phyloP scores from a whole-genome alignment of 176 grass and related monocot species.

The Musa troglodytarum region DNA sequence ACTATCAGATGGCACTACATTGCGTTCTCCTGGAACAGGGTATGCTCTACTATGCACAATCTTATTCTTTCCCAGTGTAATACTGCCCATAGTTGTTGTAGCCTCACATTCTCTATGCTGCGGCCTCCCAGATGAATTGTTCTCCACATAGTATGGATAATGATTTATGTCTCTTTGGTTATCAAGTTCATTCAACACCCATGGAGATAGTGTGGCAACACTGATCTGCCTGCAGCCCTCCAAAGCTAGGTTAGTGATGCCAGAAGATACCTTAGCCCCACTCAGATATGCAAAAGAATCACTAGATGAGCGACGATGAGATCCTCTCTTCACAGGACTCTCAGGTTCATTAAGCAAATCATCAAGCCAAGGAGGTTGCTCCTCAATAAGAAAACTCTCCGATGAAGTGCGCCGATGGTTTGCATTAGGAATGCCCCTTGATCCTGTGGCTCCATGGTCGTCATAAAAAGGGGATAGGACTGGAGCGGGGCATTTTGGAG shows the following conservation, averaged over 20 bases:
- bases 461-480: constrained; percentile 24
- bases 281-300: constrained; percentile 77
- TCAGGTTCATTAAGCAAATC: constrained; percentile 86
- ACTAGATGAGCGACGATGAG: constrained; percentile 79
- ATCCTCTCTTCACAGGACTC: constrained; percentile 38
- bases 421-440: constrained; percentile 31
- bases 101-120: constrained; percentile 1
- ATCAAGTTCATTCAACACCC: constrained; percentile 33
- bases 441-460: constrained; percentile 45
- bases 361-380: constrained; percentile 90
- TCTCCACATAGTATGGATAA: constrained; percentile 31
- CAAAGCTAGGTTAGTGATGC: constrained; percentile 9
- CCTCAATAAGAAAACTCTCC: constrained; percentile 82
- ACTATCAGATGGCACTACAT: constrained; percentile 29
- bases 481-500: constrained; percentile 80
- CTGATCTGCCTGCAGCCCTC: constrained; percentile 33
- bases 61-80: constrained; percentile 45
- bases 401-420: constrained; percentile 76
- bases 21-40: constrained; percentile 24
- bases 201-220: constrained; percentile 24
- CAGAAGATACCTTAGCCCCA: constrained; percentile 24
- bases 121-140: constrained; percentile 27
- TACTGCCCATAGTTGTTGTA: constrained; percentile 14
- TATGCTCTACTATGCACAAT: constrained; percentile 23
- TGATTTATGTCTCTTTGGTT: constrained; percentile 11